Percentiles rank a stretch among this genome's conserved stretches.
These are phyloP conservation scores for Salix caprea DNA, from an alignment of 345 rosid species.

Conservation along the genomic window DNA sequence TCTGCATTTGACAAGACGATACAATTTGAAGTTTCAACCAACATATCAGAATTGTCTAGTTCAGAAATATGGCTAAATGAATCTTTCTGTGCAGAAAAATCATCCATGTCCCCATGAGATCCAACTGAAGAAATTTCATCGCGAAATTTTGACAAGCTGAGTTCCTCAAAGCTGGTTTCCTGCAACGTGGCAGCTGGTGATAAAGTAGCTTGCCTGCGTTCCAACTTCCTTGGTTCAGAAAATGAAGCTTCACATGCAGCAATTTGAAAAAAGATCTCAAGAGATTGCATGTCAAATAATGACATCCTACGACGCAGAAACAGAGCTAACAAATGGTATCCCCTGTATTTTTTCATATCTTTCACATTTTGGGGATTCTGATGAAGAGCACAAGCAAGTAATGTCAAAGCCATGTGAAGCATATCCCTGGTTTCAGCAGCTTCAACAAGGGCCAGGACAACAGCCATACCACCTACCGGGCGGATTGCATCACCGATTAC, in stretches of 20 bases:
- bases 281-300: constrained; percentile 89
- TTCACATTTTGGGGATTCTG: constrained; percentile 92
- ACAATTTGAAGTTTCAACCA: constrained; percentile 89
- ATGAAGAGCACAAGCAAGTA: constrained; percentile 91
- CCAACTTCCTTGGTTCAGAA: constrained; percentile 83
- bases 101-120: constrained; percentile 94
- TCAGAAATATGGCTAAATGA: constrained; percentile 90
- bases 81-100: constrained; percentile 85
- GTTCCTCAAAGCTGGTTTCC: constrained; percentile 76
- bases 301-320: constrained; percentile 87
- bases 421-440: constrained; percentile 90
- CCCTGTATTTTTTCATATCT: constrained; percentile 95
- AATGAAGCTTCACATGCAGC: constrained; percentile 99
- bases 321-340: constrained; percentile 93
- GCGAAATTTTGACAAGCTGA: constrained; percentile 66
- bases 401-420: constrained; percentile 92
- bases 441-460: constrained; percentile 88
- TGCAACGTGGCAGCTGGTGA: constrained; percentile 50
- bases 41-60: constrained; percentile 75
- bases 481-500: constrained; percentile 88
- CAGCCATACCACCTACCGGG: constrained; percentile 85
- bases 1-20: constrained; percentile 93
- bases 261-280: constrained; percentile 92
- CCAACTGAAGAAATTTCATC: constrained; percentile 85
- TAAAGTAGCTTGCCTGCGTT: constrained; percentile 31